Conservation (phyloP, 768 basidiomycete species). For the Macrolepiota albuminosa region DNA sequence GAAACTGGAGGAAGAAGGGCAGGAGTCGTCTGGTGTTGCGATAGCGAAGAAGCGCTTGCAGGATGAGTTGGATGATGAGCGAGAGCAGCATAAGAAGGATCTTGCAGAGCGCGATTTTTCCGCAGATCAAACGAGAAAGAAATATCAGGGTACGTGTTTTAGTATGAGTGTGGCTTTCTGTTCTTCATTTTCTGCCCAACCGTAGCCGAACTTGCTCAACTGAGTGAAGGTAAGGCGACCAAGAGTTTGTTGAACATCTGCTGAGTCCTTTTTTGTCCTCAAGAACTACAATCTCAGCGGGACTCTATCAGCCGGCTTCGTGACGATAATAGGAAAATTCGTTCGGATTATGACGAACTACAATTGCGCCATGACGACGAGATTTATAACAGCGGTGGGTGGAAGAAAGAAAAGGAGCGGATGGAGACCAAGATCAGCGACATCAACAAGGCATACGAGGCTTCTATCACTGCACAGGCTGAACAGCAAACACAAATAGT, state of each 20-base stretch:
- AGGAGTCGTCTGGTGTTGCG: slow-evolving; percentile 60
- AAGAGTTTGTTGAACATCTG: neutral
- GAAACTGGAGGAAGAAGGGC: slow-evolving; percentile 64
- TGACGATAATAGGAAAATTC: slow-evolving; percentile 75
- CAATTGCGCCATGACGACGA: slow-evolving; percentile 75
- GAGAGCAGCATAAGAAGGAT: slow-evolving; percentile 75
- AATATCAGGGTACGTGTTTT: slow-evolving; percentile 63
- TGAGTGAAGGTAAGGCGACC: slow-evolving; percentile 61
- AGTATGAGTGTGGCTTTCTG: neutral
- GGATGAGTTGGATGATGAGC: slow-evolving; percentile 74
- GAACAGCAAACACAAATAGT: slow-evolving; percentile 87
- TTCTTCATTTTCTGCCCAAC: neutral
- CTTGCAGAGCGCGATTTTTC: slow-evolving; percentile 76
- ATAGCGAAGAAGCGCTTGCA: slow-evolving; percentile 62
- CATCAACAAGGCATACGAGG: slow-evolving; percentile 70
- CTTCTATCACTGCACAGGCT: slow-evolving; percentile 62
- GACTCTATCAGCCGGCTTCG: slow-evolving; percentile 72
- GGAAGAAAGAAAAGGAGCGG: slow-evolving; percentile 87
- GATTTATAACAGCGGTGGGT: slow-evolving; percentile 68
- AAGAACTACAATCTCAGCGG: slow-evolving; percentile 75
- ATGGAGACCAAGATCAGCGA: slow-evolving; percentile 80
- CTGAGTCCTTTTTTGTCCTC: slow-evolving; percentile 2
- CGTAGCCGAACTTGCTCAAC: slow-evolving; percentile 68
- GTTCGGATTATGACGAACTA: slow-evolving; percentile 72
- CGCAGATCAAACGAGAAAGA: slow-evolving; percentile 77